phyloP scores from a whole-genome alignment of 768 basidiomycete species.

The Lactarius pseudohatsudake region DNA sequence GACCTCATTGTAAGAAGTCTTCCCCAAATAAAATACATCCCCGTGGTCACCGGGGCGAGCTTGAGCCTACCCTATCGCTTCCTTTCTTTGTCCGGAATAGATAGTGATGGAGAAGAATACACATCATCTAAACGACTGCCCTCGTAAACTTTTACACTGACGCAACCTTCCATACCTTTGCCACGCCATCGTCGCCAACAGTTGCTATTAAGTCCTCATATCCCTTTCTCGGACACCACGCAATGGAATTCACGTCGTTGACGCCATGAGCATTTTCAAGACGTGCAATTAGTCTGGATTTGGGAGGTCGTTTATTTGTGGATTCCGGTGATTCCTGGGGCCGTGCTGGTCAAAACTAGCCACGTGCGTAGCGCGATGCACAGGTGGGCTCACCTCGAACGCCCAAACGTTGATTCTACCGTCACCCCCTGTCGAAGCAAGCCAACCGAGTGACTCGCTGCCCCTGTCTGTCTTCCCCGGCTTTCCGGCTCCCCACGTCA shows the following conservation, averaged over 20 bases:
- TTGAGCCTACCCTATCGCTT: not conserved
- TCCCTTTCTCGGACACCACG: slow-evolving; percentile 76
- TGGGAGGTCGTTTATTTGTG: slow-evolving; percentile 21
- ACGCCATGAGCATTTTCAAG: slow-evolving; percentile 73
- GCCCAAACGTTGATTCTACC: slow-evolving; percentile 83
- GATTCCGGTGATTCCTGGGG: slow-evolving; percentile 6
- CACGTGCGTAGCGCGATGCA: not conserved
- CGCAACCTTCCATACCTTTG: slow-evolving; percentile 72
- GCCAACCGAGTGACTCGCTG: slow-evolving; percentile 61
- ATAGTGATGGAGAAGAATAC: not conserved
- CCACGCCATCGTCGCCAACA: slow-evolving; percentile 81
- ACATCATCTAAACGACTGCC: not conserved
- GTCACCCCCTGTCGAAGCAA: slow-evolving; percentile 86
- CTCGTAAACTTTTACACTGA: slow-evolving; percentile 15
- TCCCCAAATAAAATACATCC: not conserved
- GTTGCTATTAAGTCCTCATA: slow-evolving; percentile 71
- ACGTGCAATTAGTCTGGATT: slow-evolving; percentile 50
- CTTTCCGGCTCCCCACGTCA: slow-evolving; percentile 62
- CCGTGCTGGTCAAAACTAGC: not conserved
- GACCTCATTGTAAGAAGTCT: not conserved
- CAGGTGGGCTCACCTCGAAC: slow-evolving; percentile 46
- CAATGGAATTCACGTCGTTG: slow-evolving; percentile 79
- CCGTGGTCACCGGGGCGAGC: not conserved
- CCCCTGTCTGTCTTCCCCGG: slow-evolving; percentile 33
- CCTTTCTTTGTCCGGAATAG: not conserved